phyloP scores from a whole-genome alignment of 805 yeast genomes.

The Metschnikowia noctiluminum region DNA sequence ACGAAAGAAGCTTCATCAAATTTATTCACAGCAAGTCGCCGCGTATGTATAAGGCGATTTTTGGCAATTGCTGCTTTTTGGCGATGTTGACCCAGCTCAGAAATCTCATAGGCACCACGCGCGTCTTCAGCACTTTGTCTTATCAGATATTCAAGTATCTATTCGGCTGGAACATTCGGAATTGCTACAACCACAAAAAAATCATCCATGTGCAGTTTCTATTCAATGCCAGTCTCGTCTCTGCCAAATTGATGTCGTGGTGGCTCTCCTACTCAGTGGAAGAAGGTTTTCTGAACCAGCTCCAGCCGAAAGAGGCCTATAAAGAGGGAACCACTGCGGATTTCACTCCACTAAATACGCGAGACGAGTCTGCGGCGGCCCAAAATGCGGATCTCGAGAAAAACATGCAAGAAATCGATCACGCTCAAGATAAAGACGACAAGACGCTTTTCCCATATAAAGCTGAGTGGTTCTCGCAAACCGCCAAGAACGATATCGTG shows the following conservation, averaged over 20 bases:
- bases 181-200: slow-evolving; percentile 61
- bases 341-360: slow-evolving; percentile 20
- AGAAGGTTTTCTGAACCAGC: slow-evolving; percentile 39
- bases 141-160: slow-evolving; percentile 83
- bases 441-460: slow-evolving; percentile 53
- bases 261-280: slow-evolving; percentile 57
- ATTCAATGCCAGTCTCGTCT: slow-evolving; percentile 81
- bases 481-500: slow-evolving; percentile 29
- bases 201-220: slow-evolving; percentile 73
- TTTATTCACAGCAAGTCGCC: slow-evolving; percentile 56
- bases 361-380: slow-evolving; percentile 1
- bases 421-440: slow-evolving; percentile 23
- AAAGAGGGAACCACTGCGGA: slow-evolving; percentile 25
- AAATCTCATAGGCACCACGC: slow-evolving; percentile 32
- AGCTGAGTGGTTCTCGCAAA: slow-evolving; percentile 49
- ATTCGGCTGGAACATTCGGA: slow-evolving; percentile 79
- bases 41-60: slow-evolving; percentile 45
- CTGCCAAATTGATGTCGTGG: slow-evolving; percentile 85
- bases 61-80: slow-evolving; percentile 77
- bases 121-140: slow-evolving; percentile 57
- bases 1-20: slow-evolving; percentile 57
- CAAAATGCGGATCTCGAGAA: slow-evolving; percentile 17
- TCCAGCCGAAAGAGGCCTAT: slow-evolving; percentile 32
- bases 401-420: slow-evolving; percentile 16
- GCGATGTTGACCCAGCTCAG: slow-evolving; percentile 69